Evolutionary conservation across 2,329 filamentous ascomycete species (phyloP).

Genomic region (Lachnellula cervina): DNA sequence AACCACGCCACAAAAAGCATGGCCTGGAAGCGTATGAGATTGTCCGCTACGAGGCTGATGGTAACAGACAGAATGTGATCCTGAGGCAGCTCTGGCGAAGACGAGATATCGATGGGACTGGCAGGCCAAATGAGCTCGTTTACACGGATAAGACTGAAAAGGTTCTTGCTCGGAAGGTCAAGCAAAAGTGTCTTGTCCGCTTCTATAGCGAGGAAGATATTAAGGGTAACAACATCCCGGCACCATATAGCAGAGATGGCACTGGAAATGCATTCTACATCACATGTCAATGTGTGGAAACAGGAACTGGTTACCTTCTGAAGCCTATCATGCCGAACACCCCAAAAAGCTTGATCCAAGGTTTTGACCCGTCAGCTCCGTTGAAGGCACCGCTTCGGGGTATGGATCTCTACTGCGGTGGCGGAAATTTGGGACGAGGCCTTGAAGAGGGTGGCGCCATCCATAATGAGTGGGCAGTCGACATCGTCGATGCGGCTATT

Average conservation of each 20-base stretch:
- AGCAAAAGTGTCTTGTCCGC: constrained; percentile 55
- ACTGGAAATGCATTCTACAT: constrained; percentile 64
- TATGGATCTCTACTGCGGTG: constrained; percentile 72
- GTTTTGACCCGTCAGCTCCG: constrained; percentile 43
- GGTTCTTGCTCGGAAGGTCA: constrained; percentile 39
- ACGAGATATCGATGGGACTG: constrained; percentile 32
- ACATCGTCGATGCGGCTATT: constrained; percentile 58
- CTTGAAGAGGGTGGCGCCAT: constrained; percentile 67
- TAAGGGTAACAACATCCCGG: constrained; percentile 39
- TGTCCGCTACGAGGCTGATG: constrained; percentile 33
- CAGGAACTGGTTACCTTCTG: constrained; percentile 23
- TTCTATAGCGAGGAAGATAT: constrained; percentile 42
- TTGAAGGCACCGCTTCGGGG: constrained; percentile 45
- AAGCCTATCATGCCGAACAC: constrained; percentile 32
- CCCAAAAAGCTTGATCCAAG: constrained; percentile 45
- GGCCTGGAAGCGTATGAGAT: constrained; percentile 58
- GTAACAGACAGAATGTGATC: constrained; percentile 29
- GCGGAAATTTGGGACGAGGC: constrained; percentile 71
- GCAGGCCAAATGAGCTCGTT: constrained; percentile 44
- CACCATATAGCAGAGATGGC: constrained; percentile 62
- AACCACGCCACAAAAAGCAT: constrained; percentile 39
- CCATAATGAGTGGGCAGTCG: constrained; percentile 62
- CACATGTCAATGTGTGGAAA: constrained; percentile 37
- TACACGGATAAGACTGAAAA: constrained; percentile 45
- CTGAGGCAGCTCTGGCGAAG: constrained; percentile 53